Evolutionary conservation across 768 basidiomycete genomes (phyloP), one percentile per base, ranked within the genome.

Genomic region (Coprinellus micaceus): DNA sequence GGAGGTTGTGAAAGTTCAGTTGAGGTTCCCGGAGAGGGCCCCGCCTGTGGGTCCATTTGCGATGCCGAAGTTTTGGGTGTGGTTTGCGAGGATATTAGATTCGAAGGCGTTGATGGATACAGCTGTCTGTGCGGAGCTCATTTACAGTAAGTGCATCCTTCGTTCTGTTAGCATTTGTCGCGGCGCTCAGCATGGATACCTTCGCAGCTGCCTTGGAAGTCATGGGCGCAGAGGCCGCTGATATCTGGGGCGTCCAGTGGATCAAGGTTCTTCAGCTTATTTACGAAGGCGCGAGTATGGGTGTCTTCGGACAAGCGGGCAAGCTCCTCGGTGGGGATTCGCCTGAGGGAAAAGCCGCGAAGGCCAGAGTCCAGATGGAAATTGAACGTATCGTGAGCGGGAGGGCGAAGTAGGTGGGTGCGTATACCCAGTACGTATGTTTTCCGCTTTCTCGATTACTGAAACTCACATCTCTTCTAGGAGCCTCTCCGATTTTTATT

Each of bases 181-280:
- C 25, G 19, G 36, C 13, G 22, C 50, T 33, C 22, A 33, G 25
- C 66, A 47, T 56, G 60, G 40, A 22, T 50, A 46, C 52, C 47
- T 17, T 53, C 19, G 57, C 39, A 91, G 89, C 82, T 61, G 89
- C 80, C 17, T 68, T 92, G 24, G 88, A 90, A 51, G 86, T 90
- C 28, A 77, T 85, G 61, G 89, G 91, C 2, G 59, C 74, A 24
- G 75, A 82, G 48, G 87, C 85, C 9, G 74, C 74, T 54, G 69
- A 75, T 25, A 70, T 88, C 9, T 92, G 86, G 85, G 90, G 90
- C n/a, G 71, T 75, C 37, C 90, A 92, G 67, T 92, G 88, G 84
- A 70, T 84, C 56, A 91, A 91, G 67, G 69, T 91, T 51, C 76
- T 93, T 21, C 78, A 74, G 24, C 67, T 89, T 13, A 66, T 91